Evolutionary conservation across 2,329 filamentous ascomycete species (phyloP).

Genomic region (Grosmannia serpens): DNA sequence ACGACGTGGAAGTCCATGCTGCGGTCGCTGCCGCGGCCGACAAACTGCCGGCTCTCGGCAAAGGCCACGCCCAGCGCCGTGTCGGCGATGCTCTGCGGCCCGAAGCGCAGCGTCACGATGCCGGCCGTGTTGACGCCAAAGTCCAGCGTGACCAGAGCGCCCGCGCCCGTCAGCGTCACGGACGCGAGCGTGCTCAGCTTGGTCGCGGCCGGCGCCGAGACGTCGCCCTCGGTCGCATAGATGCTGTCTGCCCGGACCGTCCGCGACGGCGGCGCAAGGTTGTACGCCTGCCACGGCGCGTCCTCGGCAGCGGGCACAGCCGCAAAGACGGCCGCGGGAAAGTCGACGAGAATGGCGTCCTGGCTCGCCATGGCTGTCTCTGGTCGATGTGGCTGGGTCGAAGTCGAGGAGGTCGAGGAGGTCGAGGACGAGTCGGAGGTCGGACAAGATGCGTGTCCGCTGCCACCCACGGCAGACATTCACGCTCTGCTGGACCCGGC

Average conservation of each 20-base stretch:
- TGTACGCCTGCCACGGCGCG: not conserved
- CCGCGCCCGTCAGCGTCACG: not conserved
- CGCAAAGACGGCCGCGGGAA: not conserved
- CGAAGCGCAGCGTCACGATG: not conserved
- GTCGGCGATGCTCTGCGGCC: not conserved
- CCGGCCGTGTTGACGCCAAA: not conserved
- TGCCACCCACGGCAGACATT: too few species aligned
- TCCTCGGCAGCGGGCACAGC: not conserved
- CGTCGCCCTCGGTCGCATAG: not conserved
- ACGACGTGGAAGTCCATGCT: conserved; percentile 23
- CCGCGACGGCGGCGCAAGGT: not conserved
- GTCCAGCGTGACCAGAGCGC: not conserved
- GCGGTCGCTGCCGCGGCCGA: not conserved
- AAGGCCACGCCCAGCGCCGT: not conserved
- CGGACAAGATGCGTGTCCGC: too few species aligned
- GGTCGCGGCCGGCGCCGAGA: not conserved
- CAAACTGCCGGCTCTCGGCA: not conserved
- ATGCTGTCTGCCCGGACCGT: not conserved
- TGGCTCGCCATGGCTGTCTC: not conserved
- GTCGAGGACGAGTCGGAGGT: not conserved
- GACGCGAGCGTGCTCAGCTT: not conserved
- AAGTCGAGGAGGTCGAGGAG: not conserved
- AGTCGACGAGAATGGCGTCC: not conserved
- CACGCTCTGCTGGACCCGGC: not conserved
- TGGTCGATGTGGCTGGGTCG: not conserved